phyloP scores from a whole-genome alignment of 2,329 filamentous ascomycete genomes.

The Alternaria triticina region DNA sequence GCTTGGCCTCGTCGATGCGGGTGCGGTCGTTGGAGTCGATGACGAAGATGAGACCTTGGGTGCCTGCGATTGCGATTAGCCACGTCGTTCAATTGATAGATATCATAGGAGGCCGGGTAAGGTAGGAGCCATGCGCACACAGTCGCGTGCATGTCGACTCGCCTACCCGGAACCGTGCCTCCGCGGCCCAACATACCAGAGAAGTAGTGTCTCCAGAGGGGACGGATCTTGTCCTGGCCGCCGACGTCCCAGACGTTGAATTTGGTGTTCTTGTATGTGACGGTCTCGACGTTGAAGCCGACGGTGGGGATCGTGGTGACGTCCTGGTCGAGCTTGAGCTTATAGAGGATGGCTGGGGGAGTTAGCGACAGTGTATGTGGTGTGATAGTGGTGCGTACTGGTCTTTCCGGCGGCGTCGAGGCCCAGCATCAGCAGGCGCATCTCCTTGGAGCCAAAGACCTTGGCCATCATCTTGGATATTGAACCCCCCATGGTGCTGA shows the following conservation, averaged over 20 bases:
- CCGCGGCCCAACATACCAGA: conserved; percentile 64
- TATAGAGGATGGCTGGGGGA: conserved; percentile 83
- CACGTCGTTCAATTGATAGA: conserved; percentile 3
- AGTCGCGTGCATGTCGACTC: conserved; percentile 19
- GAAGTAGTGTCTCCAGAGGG: conserved; percentile 99
- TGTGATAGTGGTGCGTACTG: conserved; percentile 54
- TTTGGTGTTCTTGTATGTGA: conserved; percentile 99
- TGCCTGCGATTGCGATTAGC: conserved; percentile 59
- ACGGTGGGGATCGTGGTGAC: conserved; percentile 99
- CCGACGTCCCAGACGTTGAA: conserved; percentile 99
- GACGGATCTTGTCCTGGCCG: conserved; percentile 99
- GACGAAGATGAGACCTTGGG: conserved; percentile 99
- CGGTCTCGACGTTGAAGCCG: conserved; percentile 99
- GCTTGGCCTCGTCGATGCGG: conserved; percentile 94
- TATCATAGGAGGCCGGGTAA: neutral
- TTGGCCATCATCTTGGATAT: conserved; percentile 97
- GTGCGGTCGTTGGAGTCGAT: conserved; percentile 99
- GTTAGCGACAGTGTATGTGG: conserved; percentile 20
- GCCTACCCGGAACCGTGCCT: conserved; percentile 41
- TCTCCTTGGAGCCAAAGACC: conserved; percentile 99
- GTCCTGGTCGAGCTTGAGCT: conserved; percentile 99
- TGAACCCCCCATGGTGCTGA: conserved; percentile 80
- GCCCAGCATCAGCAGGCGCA: conserved; percentile 96
- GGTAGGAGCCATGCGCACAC: conserved; percentile 17
- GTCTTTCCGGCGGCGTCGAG: conserved; percentile 98